Percentiles rank a stretch among this genome's conserved stretches.
Conservation (phyloP, 1,284 basidiomycete species). For the Anthracocystis panici-leucophaei region DNA sequence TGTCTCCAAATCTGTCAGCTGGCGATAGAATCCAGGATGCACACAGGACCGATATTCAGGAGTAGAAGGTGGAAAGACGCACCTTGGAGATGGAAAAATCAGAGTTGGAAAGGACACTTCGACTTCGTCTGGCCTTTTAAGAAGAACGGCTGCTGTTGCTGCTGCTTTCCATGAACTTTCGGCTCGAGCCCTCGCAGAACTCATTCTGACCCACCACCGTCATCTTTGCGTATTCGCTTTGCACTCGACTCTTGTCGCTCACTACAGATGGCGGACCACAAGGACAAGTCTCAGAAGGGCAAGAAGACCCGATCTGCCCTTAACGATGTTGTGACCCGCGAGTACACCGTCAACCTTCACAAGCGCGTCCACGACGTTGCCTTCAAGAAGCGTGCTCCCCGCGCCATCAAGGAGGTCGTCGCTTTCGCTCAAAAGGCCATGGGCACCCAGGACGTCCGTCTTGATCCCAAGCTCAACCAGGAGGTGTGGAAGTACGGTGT, state of each 20-base stretch:
- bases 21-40: no score
- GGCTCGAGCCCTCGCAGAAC: not conserved
- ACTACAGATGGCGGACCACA: constrained; percentile 60
- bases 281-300: constrained; percentile 66
- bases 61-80: no score
- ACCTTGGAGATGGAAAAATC: not conserved
- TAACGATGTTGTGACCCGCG: constrained; percentile 62
- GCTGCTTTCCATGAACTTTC: not conserved
- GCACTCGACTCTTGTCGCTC: constrained; percentile 3
- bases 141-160: not conserved
- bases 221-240: not conserved
- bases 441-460: constrained; percentile 69
- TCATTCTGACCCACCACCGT: constrained; percentile 18
- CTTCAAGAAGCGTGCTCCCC: constrained; percentile 69
- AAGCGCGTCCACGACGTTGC: constrained; percentile 64
- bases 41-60: no score
- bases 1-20: no score
- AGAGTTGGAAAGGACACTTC: not conserved
- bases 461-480: constrained; percentile 70
- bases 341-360: constrained; percentile 70
- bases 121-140: not conserved
- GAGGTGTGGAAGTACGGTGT: constrained; percentile 69
- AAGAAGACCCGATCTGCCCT: constrained; percentile 69
- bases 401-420: constrained; percentile 68
- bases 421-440: constrained; percentile 69